Evolutionary conservation across 1,284 basidiomycete species (phyloP).

Genomic region (Pholiota adiposa): DNA sequence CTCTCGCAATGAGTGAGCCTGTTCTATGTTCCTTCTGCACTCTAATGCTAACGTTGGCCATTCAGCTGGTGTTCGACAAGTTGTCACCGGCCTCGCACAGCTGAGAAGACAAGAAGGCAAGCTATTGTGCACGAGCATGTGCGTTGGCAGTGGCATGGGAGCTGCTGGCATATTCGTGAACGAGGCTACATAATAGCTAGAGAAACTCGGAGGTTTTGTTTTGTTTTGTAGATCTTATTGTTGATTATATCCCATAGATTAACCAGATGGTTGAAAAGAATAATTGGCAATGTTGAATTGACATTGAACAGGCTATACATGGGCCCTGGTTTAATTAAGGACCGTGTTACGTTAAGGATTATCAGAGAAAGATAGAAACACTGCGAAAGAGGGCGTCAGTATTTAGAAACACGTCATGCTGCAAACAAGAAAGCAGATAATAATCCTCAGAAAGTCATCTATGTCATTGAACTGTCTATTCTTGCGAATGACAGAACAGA

Average conservation of each 20-base stretch:
- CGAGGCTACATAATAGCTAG: constrained; percentile 46
- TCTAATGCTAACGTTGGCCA: constrained; percentile 13
- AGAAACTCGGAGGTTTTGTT: background rate
- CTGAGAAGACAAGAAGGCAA: constrained; percentile 69
- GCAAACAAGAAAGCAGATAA: constrained; percentile 9
- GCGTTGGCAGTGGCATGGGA: constrained; percentile 89
- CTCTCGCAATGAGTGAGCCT: constrained; percentile 78
- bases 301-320: background rate
- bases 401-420: constrained; percentile 5
- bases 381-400: constrained; percentile 5
- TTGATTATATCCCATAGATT: background rate
- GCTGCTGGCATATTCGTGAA: constrained; percentile 85
- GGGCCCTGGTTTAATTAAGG: too few relatives aligned
- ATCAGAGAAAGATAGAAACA: background rate
- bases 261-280: background rate
- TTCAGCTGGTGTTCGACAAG: constrained; percentile 79
- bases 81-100: constrained; percentile 84
- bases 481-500: constrained; percentile 49
- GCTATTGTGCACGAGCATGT: constrained; percentile 86
- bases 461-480: constrained; percentile 77
- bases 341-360: too few relatives aligned
- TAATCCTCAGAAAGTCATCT: constrained; percentile 74
- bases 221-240: background rate
- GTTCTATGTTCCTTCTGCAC: background rate
- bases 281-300: background rate